phyloP scores from a whole-genome alignment of 2,329 filamentous ascomycete genomes.

The Venturia nashicola region DNA sequence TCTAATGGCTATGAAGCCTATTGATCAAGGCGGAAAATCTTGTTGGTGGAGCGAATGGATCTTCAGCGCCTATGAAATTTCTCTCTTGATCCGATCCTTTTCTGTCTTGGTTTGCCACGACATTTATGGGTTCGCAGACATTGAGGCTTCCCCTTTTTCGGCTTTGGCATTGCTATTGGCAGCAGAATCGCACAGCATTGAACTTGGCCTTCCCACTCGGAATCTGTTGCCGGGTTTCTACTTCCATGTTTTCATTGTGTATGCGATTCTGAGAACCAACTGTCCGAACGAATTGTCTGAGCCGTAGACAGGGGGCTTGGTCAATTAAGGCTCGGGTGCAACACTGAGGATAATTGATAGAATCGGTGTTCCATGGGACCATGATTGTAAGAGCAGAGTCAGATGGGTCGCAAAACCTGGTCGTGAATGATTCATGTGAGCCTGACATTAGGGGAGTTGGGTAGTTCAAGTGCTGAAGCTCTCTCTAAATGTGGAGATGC shows the following conservation, averaged over 20 bases:
- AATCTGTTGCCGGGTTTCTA: slow-evolving; percentile 48
- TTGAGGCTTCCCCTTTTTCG: not conserved
- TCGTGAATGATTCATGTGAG: not conserved
- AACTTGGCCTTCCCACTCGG: slow-evolving; percentile 23
- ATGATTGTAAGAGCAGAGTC: too few relatives aligned
- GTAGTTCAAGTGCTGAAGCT: too few relatives aligned
- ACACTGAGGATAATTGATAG: not conserved
- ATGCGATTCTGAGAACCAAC: slow-evolving; percentile 47
- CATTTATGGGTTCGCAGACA: not conserved
- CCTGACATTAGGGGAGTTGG: too few relatives aligned
- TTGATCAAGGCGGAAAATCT: not conserved
- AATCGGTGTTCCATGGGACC: too few relatives aligned
- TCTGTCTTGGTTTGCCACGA: not conserved
- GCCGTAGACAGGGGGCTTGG: not conserved
- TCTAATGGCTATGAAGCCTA: not conserved
- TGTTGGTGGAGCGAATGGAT: not conserved
- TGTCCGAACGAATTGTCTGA: slow-evolving; percentile 45
- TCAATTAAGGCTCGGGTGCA: too few relatives aligned
- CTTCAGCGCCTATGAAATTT: not conserved
- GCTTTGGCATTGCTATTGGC: not conserved
- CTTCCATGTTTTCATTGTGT: slow-evolving; percentile 46
- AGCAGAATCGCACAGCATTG: too few relatives aligned
- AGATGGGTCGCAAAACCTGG: too few relatives aligned
- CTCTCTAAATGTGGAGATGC: too few relatives aligned
- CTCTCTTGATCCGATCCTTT: not conserved